Base-by-base conservation (phyloP, 2,329 filamentous ascomycete species). In the Trichoderma koningiopsis region DNA sequence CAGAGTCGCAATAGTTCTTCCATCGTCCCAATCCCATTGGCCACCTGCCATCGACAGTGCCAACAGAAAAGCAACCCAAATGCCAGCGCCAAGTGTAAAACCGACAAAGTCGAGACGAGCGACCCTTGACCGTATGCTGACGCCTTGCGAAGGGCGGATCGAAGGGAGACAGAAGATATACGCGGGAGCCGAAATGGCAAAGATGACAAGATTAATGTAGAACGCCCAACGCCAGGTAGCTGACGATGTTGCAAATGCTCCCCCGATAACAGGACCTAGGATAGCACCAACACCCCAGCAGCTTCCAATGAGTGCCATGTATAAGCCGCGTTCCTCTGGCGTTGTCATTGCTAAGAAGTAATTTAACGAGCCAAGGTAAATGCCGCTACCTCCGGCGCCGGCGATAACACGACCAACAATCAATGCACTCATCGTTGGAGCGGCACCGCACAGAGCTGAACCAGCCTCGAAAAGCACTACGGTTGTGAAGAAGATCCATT, bases 191-290 rank as follows among this genome's bases (percentile, higher is more conserved):
- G 33, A 14, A 13, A 62, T 13, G 33, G 31, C 59, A 22, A 19
- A 33, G 4, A 83, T 81, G 29, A 84, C 76, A 0, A 88, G 77
- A 70, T 87, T 88, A 76, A 88, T 84, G 71, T 88, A 88, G 68
- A 83, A 82, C 22, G 70, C 69, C 77, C 77, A 82, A 43, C 82
- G 70, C 82, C 82, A 84, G 0, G 76, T 78, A 1, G 77, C 81
- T 2, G 72, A 71, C 35, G 79, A 79, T n/a, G 22, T 37, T 8
- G 78, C 75, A 57, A 84, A 82, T 0, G 77, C 78, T 22, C 81
- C 82, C 4, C 82, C 82, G 29, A 83, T 75, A 6, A 83, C 75
- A 2, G 81, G 82, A 0, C 81, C 82, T 2, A 49, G 47, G 10
- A 49, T 24, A 22, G 47, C 47, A 11, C 47, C 47, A 49, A 57